Evolutionary conservation across 495 filamentous ascomycete genomes (phyloP), one percentile per base, ranked within the genome.

Genomic region (Aspergillus coremiiformis): DNA sequence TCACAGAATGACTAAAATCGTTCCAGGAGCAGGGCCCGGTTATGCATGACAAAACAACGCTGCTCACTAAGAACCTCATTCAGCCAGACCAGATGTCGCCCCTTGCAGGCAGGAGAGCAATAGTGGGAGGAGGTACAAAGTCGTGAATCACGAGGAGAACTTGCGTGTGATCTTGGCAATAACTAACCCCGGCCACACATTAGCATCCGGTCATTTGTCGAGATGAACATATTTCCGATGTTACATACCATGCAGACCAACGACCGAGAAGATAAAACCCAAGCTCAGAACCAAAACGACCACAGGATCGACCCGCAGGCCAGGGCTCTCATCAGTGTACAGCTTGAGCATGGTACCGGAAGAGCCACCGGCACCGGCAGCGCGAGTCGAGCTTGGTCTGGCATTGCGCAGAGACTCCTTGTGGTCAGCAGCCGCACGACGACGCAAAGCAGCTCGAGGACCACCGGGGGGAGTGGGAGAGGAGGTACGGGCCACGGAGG

Each of bases 291-390:
- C 91, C 64, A 98, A 76, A 41, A 98, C 93, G 46, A 98, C 90
- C 32, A 98, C 91, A 17, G 93, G 93, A 66, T 98, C 93, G 52
- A 98, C 93, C 70, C 95, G 92, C 56, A 98, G 73, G 53, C 93
- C 93, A 51, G 94, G 92, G 56, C 84, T 89, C 78, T 98, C 93
- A 65, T 98, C 93, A 33, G 93, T 98, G 80, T 98, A 98, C n/a
- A 98, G 86, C 71, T 92, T 89, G 70, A 98, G 81, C 93, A 98
- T 98, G 41, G 93, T 98, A 68, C 89, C 93, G 67, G 85, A 93
- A 59, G 90, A 96, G 52, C 93, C 93, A 53, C 93, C 93, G 9
- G 94, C 93, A 55, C 94, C 93, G 14, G 93, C 93, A 27, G 92
- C 84, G 55, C 94, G 79, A 49, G 93, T 98, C 67, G 87, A 92